Evolutionary conservation across 768 basidiomycete species (phyloP).

Genomic region (Lactarius trivialis): DNA sequence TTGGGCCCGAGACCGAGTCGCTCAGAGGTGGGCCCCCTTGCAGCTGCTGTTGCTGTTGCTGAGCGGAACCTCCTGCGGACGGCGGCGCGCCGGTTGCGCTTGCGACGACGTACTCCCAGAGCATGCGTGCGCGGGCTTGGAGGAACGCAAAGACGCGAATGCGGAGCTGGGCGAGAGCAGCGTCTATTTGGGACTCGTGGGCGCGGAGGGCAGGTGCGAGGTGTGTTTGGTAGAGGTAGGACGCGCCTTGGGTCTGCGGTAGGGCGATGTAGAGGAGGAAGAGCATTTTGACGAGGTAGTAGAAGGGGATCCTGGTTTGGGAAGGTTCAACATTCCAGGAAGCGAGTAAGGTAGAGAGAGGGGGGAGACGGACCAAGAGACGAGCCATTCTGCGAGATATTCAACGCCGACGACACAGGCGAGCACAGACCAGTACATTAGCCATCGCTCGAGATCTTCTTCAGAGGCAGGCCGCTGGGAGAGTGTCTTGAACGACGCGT

Average conservation of each 20-base stretch:
- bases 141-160: slow-evolving; percentile 53
- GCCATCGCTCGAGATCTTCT: slow-evolving; percentile 84
- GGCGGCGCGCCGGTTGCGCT: slow-evolving; percentile 39
- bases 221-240: slow-evolving; percentile 73
- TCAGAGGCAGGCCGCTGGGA: slow-evolving; percentile 82
- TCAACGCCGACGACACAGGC: slow-evolving; percentile 79
- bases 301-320: slow-evolving; percentile 74
- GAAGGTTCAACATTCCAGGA: slow-evolving; percentile 14
- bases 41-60: no score
- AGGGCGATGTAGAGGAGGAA: slow-evolving; percentile 87
- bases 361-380: slow-evolving; percentile 63
- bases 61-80: slow-evolving; percentile 26
- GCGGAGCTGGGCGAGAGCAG: slow-evolving; percentile 61
- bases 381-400: slow-evolving; percentile 77
- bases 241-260: slow-evolving; percentile 83
- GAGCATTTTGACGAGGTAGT: slow-evolving; percentile 71
- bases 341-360: neutral
- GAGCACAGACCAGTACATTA: slow-evolving; percentile 95
- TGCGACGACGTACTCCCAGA: slow-evolving; percentile 60
- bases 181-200: slow-evolving; percentile 84
- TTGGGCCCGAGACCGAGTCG: slow-evolving; percentile 57
- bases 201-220: slow-evolving; percentile 77
- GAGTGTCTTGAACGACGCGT: slow-evolving; percentile 94
- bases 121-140: slow-evolving; percentile 51
- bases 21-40: slow-evolving; percentile 44